Base-by-base conservation (phyloP, 2,329 filamentous ascomycete species). In the Tolypocladium pustulatum region DNA sequence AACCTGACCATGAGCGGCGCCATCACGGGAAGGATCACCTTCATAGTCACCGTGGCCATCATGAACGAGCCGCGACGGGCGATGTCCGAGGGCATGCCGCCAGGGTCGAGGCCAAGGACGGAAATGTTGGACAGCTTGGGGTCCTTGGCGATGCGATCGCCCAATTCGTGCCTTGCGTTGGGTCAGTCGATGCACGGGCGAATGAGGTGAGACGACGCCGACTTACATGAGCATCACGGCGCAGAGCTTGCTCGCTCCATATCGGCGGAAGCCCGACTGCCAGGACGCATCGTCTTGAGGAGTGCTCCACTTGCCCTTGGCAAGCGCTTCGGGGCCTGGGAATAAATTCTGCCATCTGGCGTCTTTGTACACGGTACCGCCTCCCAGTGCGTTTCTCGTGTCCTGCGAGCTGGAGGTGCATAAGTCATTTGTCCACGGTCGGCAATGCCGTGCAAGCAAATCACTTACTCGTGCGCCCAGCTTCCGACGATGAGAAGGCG, bases 181-280 rank as follows among this genome's bases (percentile, higher is more conserved):
- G 40, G 57, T 66, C 27, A 67, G 62, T 25, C 27, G n/a, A 20
- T 43, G 25, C n/a, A 17, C 9, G 22, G 37, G 13, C 15, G 34
- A 12, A 1, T 1, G 57, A 38, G 27, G 49, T 22, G n/a, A 37
- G 40, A 10, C 12, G 22, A 32, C 36, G 15, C 15, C 6, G 13
- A 62, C 66, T 64, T 61, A 70, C 65, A 66, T 63, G 63, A 75
- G 66, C 70, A 75, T 74, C 13, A 75, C 64, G 22, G 61, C 64
- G 61, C 68, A 75, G 9, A 75, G 66, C 60, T 74, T 76, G 40
- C 69, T 67, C n/a, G 71, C 73, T 10, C 72, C 73, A 56, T 76
- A 75, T 34, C 73, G 68, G 25, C 72, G 67, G 58, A 63, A 68
- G 12, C 71, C 73, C 37, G 65, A 60, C 4, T 66, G 60, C 10